Percentiles rank a stretch among this genome's conserved stretches.
These are phyloP conservation scores for Gonapodya sp. DNA, from an alignment of 192 early-diverging fungal species.

Conservation along the genomic window DNA sequence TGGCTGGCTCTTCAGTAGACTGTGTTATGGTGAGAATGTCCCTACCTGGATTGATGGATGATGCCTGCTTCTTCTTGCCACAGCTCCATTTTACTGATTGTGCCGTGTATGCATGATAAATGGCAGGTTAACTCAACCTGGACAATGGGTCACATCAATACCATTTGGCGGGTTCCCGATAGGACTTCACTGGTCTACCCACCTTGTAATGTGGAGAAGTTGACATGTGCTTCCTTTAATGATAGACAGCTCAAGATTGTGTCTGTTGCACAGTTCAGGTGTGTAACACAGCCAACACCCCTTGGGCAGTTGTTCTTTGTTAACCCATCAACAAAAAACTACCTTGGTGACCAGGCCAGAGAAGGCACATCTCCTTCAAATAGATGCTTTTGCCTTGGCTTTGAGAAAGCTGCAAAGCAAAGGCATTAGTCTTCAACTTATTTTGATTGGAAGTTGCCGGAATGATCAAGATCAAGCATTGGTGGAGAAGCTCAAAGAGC, in stretches of 20 bases:
- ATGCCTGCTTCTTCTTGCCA: too few species aligned
- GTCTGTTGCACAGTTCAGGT: conserved; percentile 90
- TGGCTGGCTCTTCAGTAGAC: conserved; percentile 67
- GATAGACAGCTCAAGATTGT: conserved; percentile 53
- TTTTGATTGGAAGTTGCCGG: conserved; percentile 79
- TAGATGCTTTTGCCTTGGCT: conserved; percentile 51
- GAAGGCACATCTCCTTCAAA: conserved; percentile 80
- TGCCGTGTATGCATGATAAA: background rate
- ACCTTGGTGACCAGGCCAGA: conserved; percentile 55
- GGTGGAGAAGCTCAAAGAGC: conserved; percentile 45
- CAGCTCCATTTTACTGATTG: conserved; percentile 10
- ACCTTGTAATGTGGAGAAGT: conserved; percentile 73
- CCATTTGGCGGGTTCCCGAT: conserved; percentile 59
- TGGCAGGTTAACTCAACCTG: conserved; percentile 80
- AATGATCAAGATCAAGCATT: conserved; percentile 66
- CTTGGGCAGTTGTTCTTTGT: conserved; percentile 11
- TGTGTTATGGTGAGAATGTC: conserved; percentile 66
- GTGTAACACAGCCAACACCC: background rate
- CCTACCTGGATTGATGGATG: too few species aligned
- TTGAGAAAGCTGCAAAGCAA: background rate
- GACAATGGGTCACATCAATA: conserved; percentile 84
- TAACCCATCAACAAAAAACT: background rate
- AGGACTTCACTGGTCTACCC: conserved; percentile 73
- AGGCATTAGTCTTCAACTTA: conserved; percentile 31
- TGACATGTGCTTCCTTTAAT: conserved; percentile 44